A percentile compares a stretch with the other conserved stretches of the same genome.
These are phyloP conservation scores for Chlorella variabilis DNA, from an alignment of 163 green algal genomes.

Conservation along the genomic window DNA sequence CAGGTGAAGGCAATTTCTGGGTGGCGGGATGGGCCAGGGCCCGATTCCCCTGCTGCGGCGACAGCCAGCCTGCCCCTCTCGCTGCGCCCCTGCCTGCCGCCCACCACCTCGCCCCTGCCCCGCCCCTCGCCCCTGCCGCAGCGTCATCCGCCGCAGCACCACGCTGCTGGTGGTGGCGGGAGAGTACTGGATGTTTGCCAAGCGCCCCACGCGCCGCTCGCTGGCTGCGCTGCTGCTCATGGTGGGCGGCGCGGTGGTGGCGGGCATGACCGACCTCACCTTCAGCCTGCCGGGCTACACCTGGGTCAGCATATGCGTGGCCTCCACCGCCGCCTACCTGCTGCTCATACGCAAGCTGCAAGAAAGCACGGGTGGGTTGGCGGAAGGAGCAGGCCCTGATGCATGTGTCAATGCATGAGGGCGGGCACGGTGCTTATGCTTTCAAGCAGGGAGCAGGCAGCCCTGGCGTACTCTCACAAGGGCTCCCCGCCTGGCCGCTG, in stretches of 20 bases:
- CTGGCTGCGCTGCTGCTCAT: constrained; percentile 56
- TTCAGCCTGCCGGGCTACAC: constrained; percentile 62
- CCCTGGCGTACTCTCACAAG: too few species aligned
- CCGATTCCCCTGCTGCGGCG: too few species aligned
- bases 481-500: too few species aligned
- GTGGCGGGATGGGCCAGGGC: too few species aligned
- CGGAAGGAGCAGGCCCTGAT: too few species aligned
- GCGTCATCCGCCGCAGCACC: constrained; percentile 58
- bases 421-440: too few species aligned
- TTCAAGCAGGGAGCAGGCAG: too few species aligned
- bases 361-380: constrained; percentile 48
- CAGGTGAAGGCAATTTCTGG: constrained; percentile 51
- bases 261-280: constrained; percentile 57
- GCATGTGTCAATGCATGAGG: too few species aligned
- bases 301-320: constrained; percentile 59
- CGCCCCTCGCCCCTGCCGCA: constrained; percentile 22
- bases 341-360: constrained; percentile 57
- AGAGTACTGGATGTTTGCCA: constrained; percentile 54
- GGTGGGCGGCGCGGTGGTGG: constrained; percentile 57
- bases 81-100: background rate
- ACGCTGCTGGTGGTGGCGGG: constrained; percentile 61
- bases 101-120: background rate
- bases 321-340: constrained; percentile 65
- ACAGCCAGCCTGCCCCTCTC: too few species aligned
- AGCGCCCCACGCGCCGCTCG: constrained; percentile 30